Evolutionary conservation across 495 filamentous ascomycete genomes (phyloP).

Genomic region (Lepidopterella palustris): DNA sequence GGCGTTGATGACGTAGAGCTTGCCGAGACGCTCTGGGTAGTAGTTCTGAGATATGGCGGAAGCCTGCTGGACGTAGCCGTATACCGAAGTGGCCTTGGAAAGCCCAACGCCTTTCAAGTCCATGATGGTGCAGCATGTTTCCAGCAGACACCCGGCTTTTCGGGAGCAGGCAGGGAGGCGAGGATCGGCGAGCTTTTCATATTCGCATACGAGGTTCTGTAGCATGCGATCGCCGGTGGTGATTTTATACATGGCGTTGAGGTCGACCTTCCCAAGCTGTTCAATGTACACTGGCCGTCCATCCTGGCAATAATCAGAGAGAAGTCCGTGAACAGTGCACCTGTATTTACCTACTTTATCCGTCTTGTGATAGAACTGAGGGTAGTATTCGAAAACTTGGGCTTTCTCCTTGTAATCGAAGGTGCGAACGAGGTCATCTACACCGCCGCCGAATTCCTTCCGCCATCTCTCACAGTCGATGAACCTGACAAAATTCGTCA

Average conservation of each 20-base stretch:
- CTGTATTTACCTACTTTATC: slow-evolving; percentile 64
- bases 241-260: slow-evolving; percentile 85
- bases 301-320: slow-evolving; percentile 52
- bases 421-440: slow-evolving; percentile 72
- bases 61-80: slow-evolving; percentile 62
- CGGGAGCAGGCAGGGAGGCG: slow-evolving; percentile 92
- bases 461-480: slow-evolving; percentile 86
- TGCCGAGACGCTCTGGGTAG: slow-evolving; percentile 89
- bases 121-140: slow-evolving; percentile 97
- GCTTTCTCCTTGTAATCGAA: slow-evolving; percentile 89
- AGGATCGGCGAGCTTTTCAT: slow-evolving; percentile 90
- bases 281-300: slow-evolving; percentile 96
- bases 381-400: slow-evolving; percentile 85
- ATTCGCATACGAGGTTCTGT: slow-evolving; percentile 90
- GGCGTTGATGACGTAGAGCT: slow-evolving; percentile 93
- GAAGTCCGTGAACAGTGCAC: not conserved
- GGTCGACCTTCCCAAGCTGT: slow-evolving; percentile 87
- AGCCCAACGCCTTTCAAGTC: slow-evolving; percentile 92
- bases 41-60: slow-evolving; percentile 81
- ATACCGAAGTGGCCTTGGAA: slow-evolving; percentile 68
- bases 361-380: slow-evolving; percentile 98
- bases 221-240: slow-evolving; percentile 90
- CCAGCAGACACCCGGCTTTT: slow-evolving; percentile 79
- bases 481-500: slow-evolving; percentile 60
- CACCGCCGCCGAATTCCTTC: slow-evolving; percentile 61